A percentile compares a stretch with the other conserved stretches of the same genome.
Conservation (phyloP, 2,329 filamentous ascomycete genomes). For the Clonostachys rhizophaga region DNA sequence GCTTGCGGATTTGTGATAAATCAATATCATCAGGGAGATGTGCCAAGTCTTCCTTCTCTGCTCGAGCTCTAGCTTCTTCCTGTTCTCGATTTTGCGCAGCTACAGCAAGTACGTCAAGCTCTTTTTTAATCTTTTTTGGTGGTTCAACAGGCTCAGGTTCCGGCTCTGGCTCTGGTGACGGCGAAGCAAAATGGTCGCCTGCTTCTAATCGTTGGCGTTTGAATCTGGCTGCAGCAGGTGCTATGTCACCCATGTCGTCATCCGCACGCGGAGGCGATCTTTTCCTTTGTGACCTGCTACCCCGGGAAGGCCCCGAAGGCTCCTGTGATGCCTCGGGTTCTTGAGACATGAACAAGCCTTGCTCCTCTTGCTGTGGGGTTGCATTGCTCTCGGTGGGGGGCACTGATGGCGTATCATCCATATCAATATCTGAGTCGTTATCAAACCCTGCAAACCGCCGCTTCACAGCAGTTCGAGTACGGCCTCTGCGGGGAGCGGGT, state of each 20-base stretch:
- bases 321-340: constrained; percentile 18
- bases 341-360: constrained; percentile 55
- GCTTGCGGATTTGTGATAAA: constrained; percentile 65
- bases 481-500: background rate
- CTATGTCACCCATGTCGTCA: constrained; percentile 65
- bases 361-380: constrained; percentile 23
- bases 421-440: constrained; percentile 33
- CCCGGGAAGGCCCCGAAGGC: constrained; percentile 4
- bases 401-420: constrained; percentile 11
- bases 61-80: constrained; percentile 59
- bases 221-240: constrained; percentile 71
- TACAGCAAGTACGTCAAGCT: constrained; percentile 64
- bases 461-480: constrained; percentile 31
- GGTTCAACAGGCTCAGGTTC: constrained; percentile 8
- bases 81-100: constrained; percentile 57
- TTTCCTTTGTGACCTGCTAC: constrained; percentile 33
- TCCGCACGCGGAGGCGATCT: constrained; percentile 37
- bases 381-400: constrained; percentile 3
- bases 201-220: constrained; percentile 72
- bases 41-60: constrained; percentile 48
- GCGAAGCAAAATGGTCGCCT: constrained; percentile 37
- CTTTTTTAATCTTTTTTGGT: constrained; percentile 33
- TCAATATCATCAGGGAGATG: constrained; percentile 60
- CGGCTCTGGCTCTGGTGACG: constrained; percentile 14
- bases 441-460: constrained; percentile 69